phyloP scores from a whole-genome alignment of 495 filamentous ascomycete genomes.

The Letharia columbiana region DNA sequence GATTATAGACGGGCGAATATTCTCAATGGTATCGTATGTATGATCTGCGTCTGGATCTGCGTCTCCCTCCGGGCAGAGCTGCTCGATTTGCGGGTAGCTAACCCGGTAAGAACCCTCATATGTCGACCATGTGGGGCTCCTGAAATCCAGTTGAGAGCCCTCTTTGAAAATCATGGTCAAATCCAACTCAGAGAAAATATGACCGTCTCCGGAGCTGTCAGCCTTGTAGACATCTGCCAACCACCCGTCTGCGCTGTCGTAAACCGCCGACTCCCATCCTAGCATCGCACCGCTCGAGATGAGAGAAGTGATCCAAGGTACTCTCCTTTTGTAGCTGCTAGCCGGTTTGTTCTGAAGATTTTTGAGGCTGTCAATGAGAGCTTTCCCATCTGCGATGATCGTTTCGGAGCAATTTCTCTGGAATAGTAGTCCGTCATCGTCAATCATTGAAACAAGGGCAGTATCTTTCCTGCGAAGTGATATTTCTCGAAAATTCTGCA shows the following conservation, averaged over 20 bases:
- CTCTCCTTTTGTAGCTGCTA: background rate
- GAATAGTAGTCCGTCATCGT: background rate
- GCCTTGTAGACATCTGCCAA: background rate
- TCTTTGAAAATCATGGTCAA: background rate
- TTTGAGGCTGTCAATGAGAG: background rate
- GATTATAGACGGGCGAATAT: background rate
- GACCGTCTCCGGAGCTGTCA: background rate
- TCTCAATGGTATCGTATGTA: background rate
- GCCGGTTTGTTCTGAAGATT: background rate
- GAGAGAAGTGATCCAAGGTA: slow-evolving; percentile 1
- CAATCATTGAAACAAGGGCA: background rate
- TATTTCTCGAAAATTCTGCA: background rate
- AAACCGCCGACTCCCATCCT: background rate
- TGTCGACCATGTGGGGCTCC: background rate
- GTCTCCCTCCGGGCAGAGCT: background rate
- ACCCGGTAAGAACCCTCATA: background rate
- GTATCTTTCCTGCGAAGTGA: background rate
- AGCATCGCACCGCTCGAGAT: slow-evolving; percentile 1
- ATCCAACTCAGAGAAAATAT: background rate
- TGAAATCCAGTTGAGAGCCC: background rate
- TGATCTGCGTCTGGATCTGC: background rate
- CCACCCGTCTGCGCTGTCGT: background rate
- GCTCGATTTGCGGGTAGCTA: background rate
- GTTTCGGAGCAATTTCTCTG: background rate
- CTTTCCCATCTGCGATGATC: background rate